Percentiles rank a stretch among this genome's conserved stretches.
Conservation (phyloP, 805 yeast species). For the Metschnikowia continentalis region DNA sequence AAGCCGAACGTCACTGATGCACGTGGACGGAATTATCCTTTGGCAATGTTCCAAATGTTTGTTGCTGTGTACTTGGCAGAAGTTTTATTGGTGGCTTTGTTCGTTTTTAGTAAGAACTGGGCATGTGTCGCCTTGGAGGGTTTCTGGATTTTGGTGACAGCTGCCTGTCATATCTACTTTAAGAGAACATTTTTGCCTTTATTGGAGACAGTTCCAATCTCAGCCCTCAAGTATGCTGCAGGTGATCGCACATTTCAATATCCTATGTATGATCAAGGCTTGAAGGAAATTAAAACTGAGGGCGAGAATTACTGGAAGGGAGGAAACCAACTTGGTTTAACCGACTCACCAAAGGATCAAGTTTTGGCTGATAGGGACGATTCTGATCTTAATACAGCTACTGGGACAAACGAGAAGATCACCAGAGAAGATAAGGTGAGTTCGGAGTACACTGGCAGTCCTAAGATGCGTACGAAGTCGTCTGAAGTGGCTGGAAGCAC, state of each 20-base stretch:
- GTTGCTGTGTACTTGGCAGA: conserved; percentile 71
- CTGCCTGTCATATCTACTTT: conserved; percentile 53
- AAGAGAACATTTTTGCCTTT: conserved; percentile 59
- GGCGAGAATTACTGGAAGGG: conserved; percentile 49
- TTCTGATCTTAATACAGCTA: conserved; percentile 11
- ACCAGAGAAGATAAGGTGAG: conserved; percentile 1
- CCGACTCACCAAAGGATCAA: conserved; percentile 14
- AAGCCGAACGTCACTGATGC: conserved; percentile 54
- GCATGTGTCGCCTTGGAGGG: conserved; percentile 70
- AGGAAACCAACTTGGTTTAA: conserved; percentile 38
- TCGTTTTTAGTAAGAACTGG: conserved; percentile 77
- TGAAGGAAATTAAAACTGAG: conserved; percentile 48
- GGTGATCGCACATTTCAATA: conserved; percentile 44
- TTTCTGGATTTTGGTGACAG: conserved; percentile 55
- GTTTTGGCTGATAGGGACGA: conserved; percentile 16
- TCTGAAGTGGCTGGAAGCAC: conserved; percentile 7
- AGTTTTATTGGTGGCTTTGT: conserved; percentile 63
- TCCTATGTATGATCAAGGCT: conserved; percentile 65
- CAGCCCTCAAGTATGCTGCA: conserved; percentile 49
- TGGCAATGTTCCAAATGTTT: conserved; percentile 67
- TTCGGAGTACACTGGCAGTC: neutral
- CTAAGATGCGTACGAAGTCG: conserved; percentile 3
- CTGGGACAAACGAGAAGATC: conserved; percentile 10
- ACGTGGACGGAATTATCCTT: conserved; percentile 71
- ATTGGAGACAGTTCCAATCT: conserved; percentile 65